Conservation (phyloP, 1,284 basidiomycete genomes). For the Waitea zeae region DNA sequence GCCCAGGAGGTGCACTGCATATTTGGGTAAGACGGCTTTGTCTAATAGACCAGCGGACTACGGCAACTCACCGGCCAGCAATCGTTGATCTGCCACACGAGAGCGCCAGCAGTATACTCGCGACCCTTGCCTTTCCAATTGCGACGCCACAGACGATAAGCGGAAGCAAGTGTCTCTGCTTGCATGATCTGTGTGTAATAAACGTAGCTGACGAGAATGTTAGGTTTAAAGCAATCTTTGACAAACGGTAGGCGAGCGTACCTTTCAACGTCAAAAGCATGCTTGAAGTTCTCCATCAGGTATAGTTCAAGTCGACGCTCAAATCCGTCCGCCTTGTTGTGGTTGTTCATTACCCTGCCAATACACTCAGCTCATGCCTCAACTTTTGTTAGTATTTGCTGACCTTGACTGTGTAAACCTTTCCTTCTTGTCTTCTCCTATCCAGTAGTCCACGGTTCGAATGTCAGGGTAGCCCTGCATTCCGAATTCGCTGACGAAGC, state of each 20-base stretch:
- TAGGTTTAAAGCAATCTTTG: not conserved
- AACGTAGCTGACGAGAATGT: constrained; percentile 23
- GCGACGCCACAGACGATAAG: constrained; percentile 43
- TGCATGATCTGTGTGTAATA: constrained; percentile 54
- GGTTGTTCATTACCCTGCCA: constrained; percentile 41
- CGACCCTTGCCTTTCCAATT: constrained; percentile 40
- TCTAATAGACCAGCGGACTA: no score
- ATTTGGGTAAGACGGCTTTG: no score
- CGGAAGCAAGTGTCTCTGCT: constrained; percentile 39
- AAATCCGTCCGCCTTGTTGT: constrained; percentile 35
- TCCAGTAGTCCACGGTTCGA: constrained; percentile 32
- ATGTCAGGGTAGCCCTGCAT: constrained; percentile 35
- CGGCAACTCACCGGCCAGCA: constrained; percentile 59
- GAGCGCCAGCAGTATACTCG: constrained; percentile 22
- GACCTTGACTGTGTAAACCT: no score
- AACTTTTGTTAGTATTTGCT: constrained; percentile 26
- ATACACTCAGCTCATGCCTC: constrained; percentile 29
- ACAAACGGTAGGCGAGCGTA: constrained; percentile 13
- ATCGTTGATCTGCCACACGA: constrained; percentile 58
- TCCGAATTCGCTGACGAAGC: constrained; percentile 42
- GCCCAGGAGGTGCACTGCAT: constrained; percentile 59
- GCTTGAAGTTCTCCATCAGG: constrained; percentile 43
- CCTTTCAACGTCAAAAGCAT: constrained; percentile 33
- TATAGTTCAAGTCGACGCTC: constrained; percentile 39
- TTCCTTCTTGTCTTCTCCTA: not conserved